These are phyloP conservation scores for Ophiostoma australiae DNA, from an alignment of 2,329 filamentous ascomycete species.

Conservation along the genomic window DNA sequence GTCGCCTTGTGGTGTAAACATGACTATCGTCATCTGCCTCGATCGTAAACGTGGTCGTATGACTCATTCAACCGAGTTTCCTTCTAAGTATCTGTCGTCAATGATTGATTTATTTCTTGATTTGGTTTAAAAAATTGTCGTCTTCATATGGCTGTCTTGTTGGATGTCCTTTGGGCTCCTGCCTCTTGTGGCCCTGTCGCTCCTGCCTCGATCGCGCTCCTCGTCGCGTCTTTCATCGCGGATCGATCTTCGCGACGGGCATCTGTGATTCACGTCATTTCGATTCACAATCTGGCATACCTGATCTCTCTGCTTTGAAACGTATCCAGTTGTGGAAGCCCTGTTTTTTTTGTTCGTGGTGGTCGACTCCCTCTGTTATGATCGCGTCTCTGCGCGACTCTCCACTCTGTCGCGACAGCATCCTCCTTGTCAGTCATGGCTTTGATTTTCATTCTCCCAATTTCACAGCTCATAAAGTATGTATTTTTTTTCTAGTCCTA, in stretches of 20 bases:
- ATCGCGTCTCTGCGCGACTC: slow-evolving; percentile 13
- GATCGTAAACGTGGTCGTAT: neutral
- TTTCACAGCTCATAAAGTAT: neutral
- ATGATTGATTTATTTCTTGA: neutral
- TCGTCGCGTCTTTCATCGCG: neutral
- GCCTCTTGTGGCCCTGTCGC: neutral
- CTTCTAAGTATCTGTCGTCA: neutral
- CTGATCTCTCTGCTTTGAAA: neutral
- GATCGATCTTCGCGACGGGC: neutral
- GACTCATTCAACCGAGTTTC: neutral
- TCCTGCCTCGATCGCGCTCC: neutral
- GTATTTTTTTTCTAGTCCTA: neutral
- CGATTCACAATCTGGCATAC: neutral
- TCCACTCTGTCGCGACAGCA: neutral
- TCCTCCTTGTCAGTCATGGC: neutral
- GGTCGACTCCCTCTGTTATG: neutral
- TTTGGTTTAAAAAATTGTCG: no score
- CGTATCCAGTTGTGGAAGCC: neutral
- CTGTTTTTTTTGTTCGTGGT: neutral
- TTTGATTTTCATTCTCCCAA: neutral
- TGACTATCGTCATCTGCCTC: neutral
- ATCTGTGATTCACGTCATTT: neutral
- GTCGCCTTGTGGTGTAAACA: neutral
- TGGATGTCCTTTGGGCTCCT: neutral
- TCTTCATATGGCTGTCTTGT: no score